phyloP scores from a whole-genome alignment of 169 alveolate genomes.

The Eimeria zaria region DNA sequence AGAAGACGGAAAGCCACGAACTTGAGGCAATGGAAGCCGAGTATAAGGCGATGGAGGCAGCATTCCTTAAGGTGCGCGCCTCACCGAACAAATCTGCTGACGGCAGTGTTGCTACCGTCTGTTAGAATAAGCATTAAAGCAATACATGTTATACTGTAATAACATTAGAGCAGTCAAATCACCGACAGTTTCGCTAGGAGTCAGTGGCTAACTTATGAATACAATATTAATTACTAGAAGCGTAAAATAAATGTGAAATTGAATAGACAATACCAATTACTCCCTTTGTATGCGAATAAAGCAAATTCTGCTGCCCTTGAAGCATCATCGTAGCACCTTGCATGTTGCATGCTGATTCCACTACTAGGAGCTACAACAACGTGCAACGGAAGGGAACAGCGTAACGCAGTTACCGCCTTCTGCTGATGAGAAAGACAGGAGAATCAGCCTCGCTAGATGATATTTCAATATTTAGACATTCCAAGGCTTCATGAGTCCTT shows the following conservation, averaged over 20 bases:
- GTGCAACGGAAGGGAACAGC: background rate
- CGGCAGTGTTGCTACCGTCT: background rate
- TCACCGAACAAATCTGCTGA: background rate
- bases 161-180: too few relatives aligned
- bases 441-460: background rate
- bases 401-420: background rate
- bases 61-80: conserved; percentile 31
- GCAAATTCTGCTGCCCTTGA: background rate
- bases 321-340: background rate
- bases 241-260: too few relatives aligned
- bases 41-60: conserved; percentile 44
- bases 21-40: conserved; percentile 32
- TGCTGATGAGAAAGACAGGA: background rate
- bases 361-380: background rate
- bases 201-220: too few relatives aligned
- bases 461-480: background rate
- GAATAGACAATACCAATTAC: too few relatives aligned
- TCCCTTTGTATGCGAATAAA: too few relatives aligned
- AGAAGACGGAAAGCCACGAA: conserved; percentile 4
- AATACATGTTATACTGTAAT: too few relatives aligned
- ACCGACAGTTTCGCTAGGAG: too few relatives aligned
- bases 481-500: background rate
- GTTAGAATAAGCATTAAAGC: too few relatives aligned
- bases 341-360: background rate
- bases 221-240: too few relatives aligned